A percentile compares a stretch with the other conserved stretches of the same genome.
phyloP scores from a whole-genome alignment of 2,329 filamentous ascomycete genomes.

The Paecilomyces sp. region DNA sequence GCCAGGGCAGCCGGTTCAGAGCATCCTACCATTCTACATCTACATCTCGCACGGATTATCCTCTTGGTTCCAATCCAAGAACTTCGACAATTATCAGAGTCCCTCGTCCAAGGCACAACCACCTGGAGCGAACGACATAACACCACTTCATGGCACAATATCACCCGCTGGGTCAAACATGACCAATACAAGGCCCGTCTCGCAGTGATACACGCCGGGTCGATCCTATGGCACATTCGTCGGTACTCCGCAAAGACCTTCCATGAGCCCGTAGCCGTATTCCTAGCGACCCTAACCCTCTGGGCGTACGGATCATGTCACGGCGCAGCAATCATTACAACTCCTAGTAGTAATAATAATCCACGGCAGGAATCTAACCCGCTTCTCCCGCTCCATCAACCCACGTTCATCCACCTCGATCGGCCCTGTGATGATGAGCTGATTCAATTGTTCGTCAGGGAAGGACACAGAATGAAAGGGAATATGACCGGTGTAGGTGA shows the following conservation, averaged over 20 bases:
- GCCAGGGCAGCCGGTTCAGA: conserved; percentile 45
- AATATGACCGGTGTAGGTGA: conserved; percentile 49
- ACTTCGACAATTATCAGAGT: conserved; percentile 38
- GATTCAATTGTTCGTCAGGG: conserved; percentile 49
- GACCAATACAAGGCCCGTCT: conserved; percentile 53
- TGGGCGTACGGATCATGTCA: conserved; percentile 41
- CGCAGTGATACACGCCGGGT: conserved; percentile 48
- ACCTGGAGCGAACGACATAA: conserved; percentile 22
- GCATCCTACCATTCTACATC: conserved; percentile 49
- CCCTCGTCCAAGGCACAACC: conserved; percentile 23
- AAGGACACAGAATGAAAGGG: conserved; percentile 44
- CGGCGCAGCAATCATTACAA: not conserved
- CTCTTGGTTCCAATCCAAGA: conserved; percentile 44
- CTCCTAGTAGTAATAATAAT: not conserved
- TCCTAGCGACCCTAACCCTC: conserved; percentile 40
- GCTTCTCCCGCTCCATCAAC: conserved; percentile 13
- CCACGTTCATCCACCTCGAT: conserved; percentile 47
- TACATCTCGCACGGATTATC: conserved; percentile 49
- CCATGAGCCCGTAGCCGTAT: conserved; percentile 40
- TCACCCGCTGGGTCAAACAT: conserved; percentile 43
- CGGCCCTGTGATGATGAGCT: conserved; percentile 52
- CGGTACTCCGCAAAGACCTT: conserved; percentile 43
- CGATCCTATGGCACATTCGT: conserved; percentile 46
- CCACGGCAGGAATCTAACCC: conserved; percentile 3
- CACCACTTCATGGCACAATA: conserved; percentile 30